phyloP scores from a whole-genome alignment of 345 rosid species.

The Microcos paniculata region DNA sequence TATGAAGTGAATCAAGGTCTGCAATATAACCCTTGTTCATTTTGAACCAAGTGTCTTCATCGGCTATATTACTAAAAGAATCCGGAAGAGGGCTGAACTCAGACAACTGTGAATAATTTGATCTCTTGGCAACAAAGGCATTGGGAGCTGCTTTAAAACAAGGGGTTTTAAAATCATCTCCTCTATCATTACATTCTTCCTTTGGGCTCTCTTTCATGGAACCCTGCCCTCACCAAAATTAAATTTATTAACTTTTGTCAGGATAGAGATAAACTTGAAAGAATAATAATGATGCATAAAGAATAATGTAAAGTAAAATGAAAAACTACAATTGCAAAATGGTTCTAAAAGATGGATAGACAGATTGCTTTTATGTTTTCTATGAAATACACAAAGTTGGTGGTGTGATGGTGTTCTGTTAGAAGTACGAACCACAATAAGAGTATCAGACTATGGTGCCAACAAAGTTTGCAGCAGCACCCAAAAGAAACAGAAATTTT shows the following conservation, averaged over 20 bases:
- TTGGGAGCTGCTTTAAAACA: constrained; percentile 56
- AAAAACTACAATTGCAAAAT: background rate
- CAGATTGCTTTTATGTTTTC: background rate
- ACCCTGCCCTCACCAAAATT: constrained; percentile 28
- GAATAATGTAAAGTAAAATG: background rate
- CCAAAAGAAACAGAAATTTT: background rate
- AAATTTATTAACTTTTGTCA: background rate
- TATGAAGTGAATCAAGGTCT: constrained; percentile 77
- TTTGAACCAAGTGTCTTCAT: constrained; percentile 92
- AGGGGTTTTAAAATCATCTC: constrained; percentile 61
- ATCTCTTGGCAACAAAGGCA: constrained; percentile 69
- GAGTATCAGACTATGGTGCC: background rate
- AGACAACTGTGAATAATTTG: constrained; percentile 58
- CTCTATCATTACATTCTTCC: constrained; percentile 44
- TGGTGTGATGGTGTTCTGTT: background rate
- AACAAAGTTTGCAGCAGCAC: background rate
- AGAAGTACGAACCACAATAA: background rate
- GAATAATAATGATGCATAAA: background rate
- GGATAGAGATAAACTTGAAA: background rate
- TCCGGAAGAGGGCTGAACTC: constrained; percentile 86
- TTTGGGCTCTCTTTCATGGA: constrained; percentile 38
- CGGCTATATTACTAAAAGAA: constrained; percentile 73
- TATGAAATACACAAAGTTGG: background rate
- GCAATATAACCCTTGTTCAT: constrained; percentile 83
- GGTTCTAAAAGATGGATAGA: background rate